A percentile compares a stretch with the other conserved stretches of the same genome.
Conservation (phyloP, 2,329 filamentous ascomycete species). For the Clonostachys rosea region DNA sequence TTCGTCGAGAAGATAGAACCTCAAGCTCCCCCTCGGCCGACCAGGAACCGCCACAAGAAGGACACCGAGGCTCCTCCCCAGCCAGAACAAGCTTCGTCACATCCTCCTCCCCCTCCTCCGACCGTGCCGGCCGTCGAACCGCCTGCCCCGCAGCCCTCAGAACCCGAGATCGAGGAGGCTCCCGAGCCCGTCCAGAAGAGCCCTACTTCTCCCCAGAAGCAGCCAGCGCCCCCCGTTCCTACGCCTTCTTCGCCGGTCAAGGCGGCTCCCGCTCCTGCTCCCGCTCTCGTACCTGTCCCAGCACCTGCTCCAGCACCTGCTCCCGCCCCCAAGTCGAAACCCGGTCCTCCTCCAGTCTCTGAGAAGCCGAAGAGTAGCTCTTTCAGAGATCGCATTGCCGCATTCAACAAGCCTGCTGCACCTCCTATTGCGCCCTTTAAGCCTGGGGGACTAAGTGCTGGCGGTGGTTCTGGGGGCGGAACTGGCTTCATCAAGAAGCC, state of each 20-base stretch:
- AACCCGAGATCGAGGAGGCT: slow-evolving; percentile 6
- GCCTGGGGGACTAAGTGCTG: slow-evolving; percentile 57
- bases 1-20: slow-evolving; percentile 97
- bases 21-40: slow-evolving; percentile 79
- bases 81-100: slow-evolving; percentile 23
- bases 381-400: slow-evolving; percentile 93
- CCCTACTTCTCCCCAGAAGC: slow-evolving; percentile 3
- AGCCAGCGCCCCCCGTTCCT: slow-evolving; percentile 20
- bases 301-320: slow-evolving; percentile 15
- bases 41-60: slow-evolving; percentile 67
- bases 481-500: slow-evolving; percentile 89
- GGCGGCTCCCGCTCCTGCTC: slow-evolving; percentile 19
- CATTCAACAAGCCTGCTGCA: slow-evolving; percentile 88
- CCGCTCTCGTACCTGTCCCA: slow-evolving; percentile 26
- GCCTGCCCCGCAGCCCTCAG: slow-evolving; percentile 17
- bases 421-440: slow-evolving; percentile 89
- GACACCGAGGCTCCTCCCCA: slow-evolving; percentile 25
- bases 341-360: slow-evolving; percentile 57
- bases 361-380: slow-evolving; percentile 75
- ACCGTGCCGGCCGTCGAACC: slow-evolving; percentile 19
- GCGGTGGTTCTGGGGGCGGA: slow-evolving; percentile 37
- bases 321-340: slow-evolving; percentile 25
- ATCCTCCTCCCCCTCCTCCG: slow-evolving; percentile 25
- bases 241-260: slow-evolving; percentile 20
- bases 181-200: slow-evolving; percentile 12